These are phyloP conservation scores for Arctium minus DNA, from an alignment of 129 eudicot species.

Conservation along the genomic window DNA sequence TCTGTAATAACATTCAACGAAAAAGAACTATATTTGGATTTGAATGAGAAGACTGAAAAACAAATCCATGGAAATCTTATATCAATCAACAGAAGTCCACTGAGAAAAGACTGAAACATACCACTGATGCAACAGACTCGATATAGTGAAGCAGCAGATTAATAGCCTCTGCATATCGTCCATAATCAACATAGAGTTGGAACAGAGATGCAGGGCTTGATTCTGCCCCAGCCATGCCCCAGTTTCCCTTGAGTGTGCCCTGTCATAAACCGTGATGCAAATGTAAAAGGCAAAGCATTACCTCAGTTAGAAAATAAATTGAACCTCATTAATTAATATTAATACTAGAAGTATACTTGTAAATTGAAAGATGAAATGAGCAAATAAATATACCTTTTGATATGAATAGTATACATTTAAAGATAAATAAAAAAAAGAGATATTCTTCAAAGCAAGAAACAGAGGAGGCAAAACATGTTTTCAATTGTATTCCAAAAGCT, in stretches of 20 bases:
- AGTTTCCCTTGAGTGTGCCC: constrained; percentile 49
- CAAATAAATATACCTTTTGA: too few relatives aligned
- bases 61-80: background rate
- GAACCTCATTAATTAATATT: background rate
- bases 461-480: too few relatives aligned
- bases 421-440: too few relatives aligned
- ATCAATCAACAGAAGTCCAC: background rate
- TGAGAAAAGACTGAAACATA: constrained; percentile 28
- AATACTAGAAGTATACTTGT: background rate
- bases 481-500: too few relatives aligned
- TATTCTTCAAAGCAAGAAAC: background rate
- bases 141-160: constrained; percentile 74
- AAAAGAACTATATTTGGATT: background rate
- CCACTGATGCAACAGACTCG: constrained; percentile 63
- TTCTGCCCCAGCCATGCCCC: constrained; percentile 88
- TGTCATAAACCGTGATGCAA: constrained; percentile 24
- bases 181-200: constrained; percentile 75
- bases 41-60: background rate
- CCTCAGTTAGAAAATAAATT: background rate
- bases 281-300: background rate
- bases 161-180: constrained; percentile 76
- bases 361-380: background rate
- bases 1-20: background rate
- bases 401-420: too few relatives aligned
- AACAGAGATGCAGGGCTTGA: constrained; percentile 78